A percentile compares a stretch with the other conserved stretches of the same genome.
These are phyloP conservation scores for Iberis pinnata DNA, from an alignment of 345 rosid species.

Conservation along the genomic window DNA sequence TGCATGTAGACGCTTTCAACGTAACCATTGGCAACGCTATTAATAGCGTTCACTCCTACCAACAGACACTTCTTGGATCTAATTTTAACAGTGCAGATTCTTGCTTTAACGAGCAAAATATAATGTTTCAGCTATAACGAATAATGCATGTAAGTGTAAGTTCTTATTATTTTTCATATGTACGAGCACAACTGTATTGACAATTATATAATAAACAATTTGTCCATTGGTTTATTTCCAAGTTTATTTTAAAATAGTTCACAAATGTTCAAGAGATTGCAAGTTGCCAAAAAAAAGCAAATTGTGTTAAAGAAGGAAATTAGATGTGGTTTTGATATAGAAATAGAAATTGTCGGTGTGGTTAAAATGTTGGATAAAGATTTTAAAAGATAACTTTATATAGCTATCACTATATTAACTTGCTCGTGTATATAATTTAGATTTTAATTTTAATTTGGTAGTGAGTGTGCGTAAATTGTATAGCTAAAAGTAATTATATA, in stretches of 20 bases:
- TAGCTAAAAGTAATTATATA: neutral
- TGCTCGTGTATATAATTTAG: too few species aligned
- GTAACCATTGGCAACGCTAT: constrained; percentile 28
- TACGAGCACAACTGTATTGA: constrained; percentile 19
- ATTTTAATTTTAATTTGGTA: neutral
- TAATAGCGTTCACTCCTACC: constrained; percentile 20
- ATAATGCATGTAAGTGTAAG: constrained; percentile 9
- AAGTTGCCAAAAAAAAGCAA: neutral
- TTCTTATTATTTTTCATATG: constrained; percentile 26
- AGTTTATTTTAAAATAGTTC: constrained; percentile 2
- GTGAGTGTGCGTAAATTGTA: neutral
- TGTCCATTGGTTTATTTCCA: constrained; percentile 15
- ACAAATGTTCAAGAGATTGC: neutral
- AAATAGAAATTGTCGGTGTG: neutral
- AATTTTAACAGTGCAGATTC: constrained; percentile 23
- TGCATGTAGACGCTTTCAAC: constrained; percentile 17
- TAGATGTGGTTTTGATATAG: too few species aligned
- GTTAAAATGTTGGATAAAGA: neutral
- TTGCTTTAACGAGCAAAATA: constrained; percentile 22
- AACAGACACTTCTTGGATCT: constrained; percentile 18
- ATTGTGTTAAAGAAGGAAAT: too few species aligned
- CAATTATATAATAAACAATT: constrained; percentile 25
- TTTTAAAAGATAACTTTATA: too few species aligned
- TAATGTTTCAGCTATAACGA: constrained; percentile 24
- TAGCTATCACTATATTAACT: too few species aligned